Evolutionary conservation across 306 rosid species (phyloP).

Genomic region (Lathyrus aphaca): DNA sequence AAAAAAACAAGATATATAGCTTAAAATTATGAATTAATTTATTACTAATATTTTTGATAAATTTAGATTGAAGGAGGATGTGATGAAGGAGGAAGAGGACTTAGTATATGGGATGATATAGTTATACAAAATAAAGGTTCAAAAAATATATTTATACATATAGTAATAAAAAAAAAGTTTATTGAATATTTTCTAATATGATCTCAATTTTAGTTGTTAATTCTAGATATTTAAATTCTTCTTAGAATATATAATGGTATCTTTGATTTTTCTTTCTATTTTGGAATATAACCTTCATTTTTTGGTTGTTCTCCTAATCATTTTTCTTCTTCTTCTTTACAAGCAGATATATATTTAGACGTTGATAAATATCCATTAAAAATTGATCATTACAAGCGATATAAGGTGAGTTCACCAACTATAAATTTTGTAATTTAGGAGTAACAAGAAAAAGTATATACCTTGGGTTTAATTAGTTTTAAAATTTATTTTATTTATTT

Average conservation of each 20-base stretch:
- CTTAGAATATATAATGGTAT: too few species aligned
- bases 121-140: background rate
- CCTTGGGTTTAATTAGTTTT: too few species aligned
- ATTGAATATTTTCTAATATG: too few species aligned
- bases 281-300: too few species aligned
- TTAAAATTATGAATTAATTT: background rate
- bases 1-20: too few species aligned
- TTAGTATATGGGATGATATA: constrained; percentile 17
- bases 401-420: constrained; percentile 9
- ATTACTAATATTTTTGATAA: background rate
- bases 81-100: constrained; percentile 40
- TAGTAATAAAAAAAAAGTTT: too few species aligned
- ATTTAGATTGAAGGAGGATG: constrained; percentile 32
- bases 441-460: too few species aligned
- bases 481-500: background rate
- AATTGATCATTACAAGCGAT: constrained; percentile 41
- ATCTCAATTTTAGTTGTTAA: background rate
- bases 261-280: too few species aligned
- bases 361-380: background rate
- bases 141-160: background rate
- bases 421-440: too few species aligned
- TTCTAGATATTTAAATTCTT: too few species aligned
- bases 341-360: background rate
- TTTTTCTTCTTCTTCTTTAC: background rate
- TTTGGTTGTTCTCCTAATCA: too few species aligned